These are phyloP conservation scores for Umbilicus rupestris DNA, from an alignment of 164 flowering plant genomes.

Conservation along the genomic window DNA sequence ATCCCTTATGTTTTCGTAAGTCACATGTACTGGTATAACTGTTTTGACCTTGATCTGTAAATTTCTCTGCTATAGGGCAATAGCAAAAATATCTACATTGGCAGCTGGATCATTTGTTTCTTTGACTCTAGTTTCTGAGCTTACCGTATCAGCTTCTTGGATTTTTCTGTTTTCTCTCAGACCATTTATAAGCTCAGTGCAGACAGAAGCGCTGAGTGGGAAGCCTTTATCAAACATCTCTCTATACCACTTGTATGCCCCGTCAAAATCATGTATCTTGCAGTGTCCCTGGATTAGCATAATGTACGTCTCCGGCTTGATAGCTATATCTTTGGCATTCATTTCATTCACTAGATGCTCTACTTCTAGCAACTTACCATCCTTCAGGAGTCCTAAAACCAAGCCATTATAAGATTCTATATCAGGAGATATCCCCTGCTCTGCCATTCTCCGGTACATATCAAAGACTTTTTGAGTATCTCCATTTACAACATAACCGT, in stretches of 20 bases:
- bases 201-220: constrained; percentile 17
- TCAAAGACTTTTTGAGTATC: constrained; percentile 35
- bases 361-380: constrained; percentile 34
- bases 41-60: background rate
- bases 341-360: constrained; percentile 37
- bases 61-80: background rate
- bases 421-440: constrained; percentile 31
- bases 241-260: constrained; percentile 48
- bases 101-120: constrained; percentile 17
- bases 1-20: too few species aligned
- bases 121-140: constrained; percentile 35
- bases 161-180: constrained; percentile 39
- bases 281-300: constrained; percentile 44
- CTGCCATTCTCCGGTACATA: constrained; percentile 39
- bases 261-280: constrained; percentile 31
- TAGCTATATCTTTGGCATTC: constrained; percentile 37
- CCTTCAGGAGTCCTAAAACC: constrained; percentile 36
- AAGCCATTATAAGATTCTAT: constrained; percentile 50
- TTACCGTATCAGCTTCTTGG: constrained; percentile 36
- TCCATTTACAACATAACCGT: constrained; percentile 35
- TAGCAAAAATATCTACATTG: background rate
- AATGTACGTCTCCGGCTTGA: constrained; percentile 41
- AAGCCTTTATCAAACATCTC: constrained; percentile 53
- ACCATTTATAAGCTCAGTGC: constrained; percentile 39
- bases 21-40: too few species aligned